Base-by-base conservation (phyloP, 163 green algal genomes). In the Volvox carteri region DNA sequence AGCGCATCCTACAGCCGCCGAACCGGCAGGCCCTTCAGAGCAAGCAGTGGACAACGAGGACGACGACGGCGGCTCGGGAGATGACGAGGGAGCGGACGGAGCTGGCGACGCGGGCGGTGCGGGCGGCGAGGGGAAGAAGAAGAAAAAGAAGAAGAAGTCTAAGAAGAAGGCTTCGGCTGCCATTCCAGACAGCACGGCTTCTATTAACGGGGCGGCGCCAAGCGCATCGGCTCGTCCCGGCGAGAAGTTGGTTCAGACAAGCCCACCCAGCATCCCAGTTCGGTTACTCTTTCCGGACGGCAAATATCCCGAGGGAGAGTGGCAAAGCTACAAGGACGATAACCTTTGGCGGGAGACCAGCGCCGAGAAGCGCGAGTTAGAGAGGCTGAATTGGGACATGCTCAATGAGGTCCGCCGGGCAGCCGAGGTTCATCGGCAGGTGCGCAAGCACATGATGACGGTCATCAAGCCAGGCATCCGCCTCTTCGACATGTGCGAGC, bases 391-490 rank as follows among this genome's bases (percentile, higher is more conserved):
- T 67, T 44, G 90, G 39, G 95, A 97, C 90, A 97, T 97, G 92
- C 91, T 98, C 81, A 98, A 98, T 74, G 95, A 98, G 65, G 95
- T 98, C 35, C 91, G 97, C 14, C 95, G 97, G 65, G 97, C 96
- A 9, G 97, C 98, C 18, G 98, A 99, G 93, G 98, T 99, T 48
- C 98, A 99, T 90, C 92, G 98, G 0, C 94, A 99, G 93, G 97
- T 99, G n/a, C 95, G 98, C 50, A 92, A 93, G 56, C 98, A 99
- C 94, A 97, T 99, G 60, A 89, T 73, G 23, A 96, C 58, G 14
- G 96, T 99, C 18, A 95, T 95, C 83, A 98, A 99, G 94, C 98
- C 98, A 1, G 98, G 98, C 50, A 96, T 99, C 74, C 73, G 89
- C 18, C 94, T 99, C 83, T 95, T 95, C 1, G 94, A 99, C 81